Evolutionary conservation across 352 stramenopile genomes (phyloP).

Genomic region (Lagenidium giganteum): DNA sequence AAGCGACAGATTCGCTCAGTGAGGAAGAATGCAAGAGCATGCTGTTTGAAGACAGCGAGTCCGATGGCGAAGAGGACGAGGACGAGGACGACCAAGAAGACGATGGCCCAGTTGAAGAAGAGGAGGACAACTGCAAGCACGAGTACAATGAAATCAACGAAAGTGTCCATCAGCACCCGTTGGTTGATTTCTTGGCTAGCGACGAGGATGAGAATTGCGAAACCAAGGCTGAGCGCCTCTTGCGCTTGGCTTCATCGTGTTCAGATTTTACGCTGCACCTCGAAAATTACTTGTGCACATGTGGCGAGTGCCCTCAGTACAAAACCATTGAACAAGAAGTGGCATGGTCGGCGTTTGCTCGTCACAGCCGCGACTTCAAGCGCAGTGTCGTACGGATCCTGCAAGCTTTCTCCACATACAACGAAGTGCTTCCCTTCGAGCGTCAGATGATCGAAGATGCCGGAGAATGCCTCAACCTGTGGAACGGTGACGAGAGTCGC

Average conservation of each 20-base stretch:
- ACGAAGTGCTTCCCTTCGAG: conserved; percentile 51
- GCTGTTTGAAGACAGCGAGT: neutral
- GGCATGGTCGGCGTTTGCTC: no score
- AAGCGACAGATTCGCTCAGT: conserved; percentile 17
- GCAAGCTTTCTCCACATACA: conserved; percentile 70
- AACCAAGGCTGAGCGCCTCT: conserved; percentile 1
- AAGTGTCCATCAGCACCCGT: no score
- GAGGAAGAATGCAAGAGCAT: conserved; percentile 7
- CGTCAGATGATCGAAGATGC: conserved; percentile 46
- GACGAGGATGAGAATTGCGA: conserved; percentile 5
- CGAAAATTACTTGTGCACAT: conserved; percentile 16
- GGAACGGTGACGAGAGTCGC: conserved; percentile 55
- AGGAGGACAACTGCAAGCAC: no score
- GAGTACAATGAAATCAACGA: no score
- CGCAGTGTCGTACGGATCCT: conserved; percentile 40
- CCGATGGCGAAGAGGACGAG: neutral
- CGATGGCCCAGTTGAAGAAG: no score
- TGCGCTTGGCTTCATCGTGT: conserved; percentile 11
- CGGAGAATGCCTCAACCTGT: conserved; percentile 49
- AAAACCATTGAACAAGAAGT: conserved; percentile 11
- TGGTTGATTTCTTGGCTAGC: conserved; percentile 7
- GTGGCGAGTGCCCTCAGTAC: conserved; percentile 18
- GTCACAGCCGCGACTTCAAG: no score
- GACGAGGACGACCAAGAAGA: neutral
- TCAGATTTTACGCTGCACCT: conserved; percentile 2